A percentile compares a stretch with the other conserved stretches of the same genome.
These are phyloP conservation scores for Tuctoria greenei DNA, from an alignment of 176 grass and related monocot species.

Conservation along the genomic window DNA sequence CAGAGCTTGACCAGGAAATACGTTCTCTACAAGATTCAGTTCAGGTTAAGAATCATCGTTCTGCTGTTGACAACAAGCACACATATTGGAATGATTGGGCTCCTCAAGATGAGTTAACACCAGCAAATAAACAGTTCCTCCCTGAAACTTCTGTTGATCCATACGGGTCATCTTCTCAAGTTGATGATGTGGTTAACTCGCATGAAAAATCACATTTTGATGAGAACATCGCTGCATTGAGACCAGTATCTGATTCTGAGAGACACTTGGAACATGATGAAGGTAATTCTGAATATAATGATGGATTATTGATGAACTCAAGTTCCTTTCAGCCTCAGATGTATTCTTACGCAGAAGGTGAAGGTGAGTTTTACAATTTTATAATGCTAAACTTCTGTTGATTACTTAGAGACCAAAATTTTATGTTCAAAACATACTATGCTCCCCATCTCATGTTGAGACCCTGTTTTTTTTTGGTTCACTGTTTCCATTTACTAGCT, in stretches of 20 bases:
- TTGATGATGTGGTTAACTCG: conserved; percentile 46
- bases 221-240: conserved; percentile 44
- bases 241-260: conserved; percentile 41
- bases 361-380: conserved; percentile 53
- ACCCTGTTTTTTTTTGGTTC: conserved; percentile 11
- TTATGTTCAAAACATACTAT: conserved; percentile 15
- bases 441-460: neutral
- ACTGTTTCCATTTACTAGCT: neutral
- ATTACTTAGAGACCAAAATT: neutral
- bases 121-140: conserved; percentile 32
- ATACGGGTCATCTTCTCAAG: conserved; percentile 40
- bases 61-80: conserved; percentile 45
- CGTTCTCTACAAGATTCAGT: conserved; percentile 45
- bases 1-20: conserved; percentile 50
- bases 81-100: conserved; percentile 61
- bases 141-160: conserved; percentile 50
- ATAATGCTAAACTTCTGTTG: conserved; percentile 19
- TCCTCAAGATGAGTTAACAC: conserved; percentile 48
- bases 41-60: conserved; percentile 48
- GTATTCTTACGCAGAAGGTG: conserved; percentile 45
- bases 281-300: conserved; percentile 58
- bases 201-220: conserved; percentile 51
- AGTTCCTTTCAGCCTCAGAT: conserved; percentile 56
- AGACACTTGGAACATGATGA: conserved; percentile 54
- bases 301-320: conserved; percentile 48